A percentile compares a stretch with the other conserved stretches of the same genome.
Conservation (phyloP, 495 filamentous ascomycete species). For the Penicillium goetzii region DNA sequence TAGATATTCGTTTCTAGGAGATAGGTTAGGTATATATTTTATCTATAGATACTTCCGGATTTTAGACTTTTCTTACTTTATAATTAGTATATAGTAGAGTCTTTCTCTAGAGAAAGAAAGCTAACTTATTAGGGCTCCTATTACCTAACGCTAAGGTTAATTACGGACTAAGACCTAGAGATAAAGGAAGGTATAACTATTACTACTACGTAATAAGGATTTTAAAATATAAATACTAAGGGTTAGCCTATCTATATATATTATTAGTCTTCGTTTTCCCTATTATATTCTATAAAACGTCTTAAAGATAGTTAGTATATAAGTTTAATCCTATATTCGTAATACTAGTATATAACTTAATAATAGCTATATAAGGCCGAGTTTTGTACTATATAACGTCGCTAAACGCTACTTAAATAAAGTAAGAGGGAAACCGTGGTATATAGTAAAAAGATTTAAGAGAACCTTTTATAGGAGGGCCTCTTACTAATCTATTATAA, state of each 20-base stretch:
- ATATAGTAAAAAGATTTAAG: not conserved
- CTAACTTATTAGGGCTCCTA: slow-evolving; percentile 18
- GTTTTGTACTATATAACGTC: slow-evolving; percentile 3
- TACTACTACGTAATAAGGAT: not conserved
- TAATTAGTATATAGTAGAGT: slow-evolving; percentile 25
- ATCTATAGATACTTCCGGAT: slow-evolving; percentile 25
- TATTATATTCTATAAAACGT: not conserved
- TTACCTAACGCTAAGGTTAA: slow-evolving; percentile 13
- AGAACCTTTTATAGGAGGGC: slow-evolving; percentile 1
- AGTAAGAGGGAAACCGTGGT: slow-evolving; percentile 5
- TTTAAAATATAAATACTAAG: not conserved
- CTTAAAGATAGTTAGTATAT: not conserved
- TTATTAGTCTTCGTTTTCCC: not conserved
- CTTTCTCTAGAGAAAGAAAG: slow-evolving; percentile 1
- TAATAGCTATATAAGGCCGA: not conserved
- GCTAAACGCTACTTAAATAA: not conserved
- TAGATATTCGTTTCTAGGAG: slow-evolving; percentile 25
- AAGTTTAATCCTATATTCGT: not conserved
- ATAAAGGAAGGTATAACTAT: not conserved
- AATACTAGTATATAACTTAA: not conserved
- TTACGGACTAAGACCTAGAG: slow-evolving; percentile 15
- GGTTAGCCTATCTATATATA: not conserved
- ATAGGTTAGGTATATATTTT: slow-evolving; percentile 15
- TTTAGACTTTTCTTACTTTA: slow-evolving; percentile 27
- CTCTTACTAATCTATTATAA: not conserved